Conservation (phyloP, 164 flowering plant species). For the Liriodendron chinense region DNA sequence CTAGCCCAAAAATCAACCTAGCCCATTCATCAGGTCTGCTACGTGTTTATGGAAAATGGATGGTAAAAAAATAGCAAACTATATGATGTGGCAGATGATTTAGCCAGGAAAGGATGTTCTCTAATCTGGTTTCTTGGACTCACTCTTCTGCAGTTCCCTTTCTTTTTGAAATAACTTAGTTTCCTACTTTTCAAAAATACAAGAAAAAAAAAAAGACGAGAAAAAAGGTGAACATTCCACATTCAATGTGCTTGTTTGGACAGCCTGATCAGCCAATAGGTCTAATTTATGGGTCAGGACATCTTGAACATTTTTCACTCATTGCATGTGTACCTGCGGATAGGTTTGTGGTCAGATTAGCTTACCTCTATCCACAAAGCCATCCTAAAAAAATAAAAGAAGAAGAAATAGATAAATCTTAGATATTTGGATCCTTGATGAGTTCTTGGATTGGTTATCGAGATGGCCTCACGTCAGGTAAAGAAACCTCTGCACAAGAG, state of each 20-base stretch:
- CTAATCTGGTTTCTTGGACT: neutral
- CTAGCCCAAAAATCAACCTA: too few relatives aligned
- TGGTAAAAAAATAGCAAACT: neutral
- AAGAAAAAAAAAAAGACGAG: too few relatives aligned
- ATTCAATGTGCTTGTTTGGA: neutral
- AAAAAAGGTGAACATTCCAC: too few relatives aligned
- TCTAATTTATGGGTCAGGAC: neutral
- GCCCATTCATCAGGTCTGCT: neutral
- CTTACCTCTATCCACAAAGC: too few relatives aligned
- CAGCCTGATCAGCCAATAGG: too few relatives aligned
- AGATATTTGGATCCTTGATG: conserved; percentile 16
- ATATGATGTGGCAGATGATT: neutral
- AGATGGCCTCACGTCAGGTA: conserved; percentile 76
- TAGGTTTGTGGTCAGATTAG: too few relatives aligned
- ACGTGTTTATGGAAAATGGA: neutral
- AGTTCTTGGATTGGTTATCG: conserved; percentile 67
- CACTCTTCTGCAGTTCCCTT: neutral
- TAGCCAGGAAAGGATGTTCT: neutral
- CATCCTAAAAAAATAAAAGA: too few relatives aligned
- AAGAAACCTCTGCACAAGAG: conserved; percentile 79
- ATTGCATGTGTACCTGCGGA: too few relatives aligned
- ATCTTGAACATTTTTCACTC: neutral
- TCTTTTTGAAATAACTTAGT: too few relatives aligned
- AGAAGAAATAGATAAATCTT: too few relatives aligned
- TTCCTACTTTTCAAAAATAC: too few relatives aligned